A percentile compares a stretch with the other conserved stretches of the same genome.
Evolutionary conservation across 371 early-diverging fungal species (phyloP).

Genomic region (Coemansia sp.): DNA sequence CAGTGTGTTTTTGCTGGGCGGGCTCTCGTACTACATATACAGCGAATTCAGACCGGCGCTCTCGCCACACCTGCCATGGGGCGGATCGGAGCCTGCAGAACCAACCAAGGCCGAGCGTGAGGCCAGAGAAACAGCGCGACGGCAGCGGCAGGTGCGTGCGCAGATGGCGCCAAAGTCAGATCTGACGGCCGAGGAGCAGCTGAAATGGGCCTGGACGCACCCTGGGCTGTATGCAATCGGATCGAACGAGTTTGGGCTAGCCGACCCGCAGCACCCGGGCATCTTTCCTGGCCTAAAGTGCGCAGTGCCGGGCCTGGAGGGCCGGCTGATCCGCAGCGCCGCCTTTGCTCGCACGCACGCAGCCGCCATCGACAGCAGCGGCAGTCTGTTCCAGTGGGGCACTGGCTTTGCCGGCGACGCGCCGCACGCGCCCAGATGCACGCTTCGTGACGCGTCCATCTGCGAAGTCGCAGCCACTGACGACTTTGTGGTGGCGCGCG

Average conservation of each 20-base stretch:
- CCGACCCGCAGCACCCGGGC: conserved; percentile 40
- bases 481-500: conserved; percentile 20
- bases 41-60: conserved; percentile 13
- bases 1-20: conserved; percentile 22
- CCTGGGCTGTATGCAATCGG: conserved; percentile 48
- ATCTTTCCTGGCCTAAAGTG: conserved; percentile 11
- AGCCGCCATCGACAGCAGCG: conserved; percentile 41
- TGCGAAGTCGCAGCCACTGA: conserved; percentile 34
- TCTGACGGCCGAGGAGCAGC: conserved; percentile 30
- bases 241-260: conserved; percentile 44
- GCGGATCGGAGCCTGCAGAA: neutral
- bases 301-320: conserved; percentile 37
- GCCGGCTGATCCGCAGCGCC: conserved; percentile 36
- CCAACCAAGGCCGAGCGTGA: conserved; percentile 1
- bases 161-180: conserved; percentile 19
- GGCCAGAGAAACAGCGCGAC: conserved; percentile 6
- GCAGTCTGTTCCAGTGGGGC: conserved; percentile 50
- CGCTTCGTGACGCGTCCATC: conserved; percentile 22
- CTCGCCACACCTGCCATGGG: conserved; percentile 20
- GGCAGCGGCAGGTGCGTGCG: conserved; percentile 17
- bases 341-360: conserved; percentile 46
- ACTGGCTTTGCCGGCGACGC: conserved; percentile 32
- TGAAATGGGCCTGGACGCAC: conserved; percentile 49
- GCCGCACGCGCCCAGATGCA: conserved; percentile 32
- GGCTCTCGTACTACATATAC: conserved; percentile 31